Percentiles rank a stretch among this genome's conserved stretches.
Evolutionary conservation across 108 stramenopile species (phyloP).

Genomic region (Pseudonitzschia pungens): DNA sequence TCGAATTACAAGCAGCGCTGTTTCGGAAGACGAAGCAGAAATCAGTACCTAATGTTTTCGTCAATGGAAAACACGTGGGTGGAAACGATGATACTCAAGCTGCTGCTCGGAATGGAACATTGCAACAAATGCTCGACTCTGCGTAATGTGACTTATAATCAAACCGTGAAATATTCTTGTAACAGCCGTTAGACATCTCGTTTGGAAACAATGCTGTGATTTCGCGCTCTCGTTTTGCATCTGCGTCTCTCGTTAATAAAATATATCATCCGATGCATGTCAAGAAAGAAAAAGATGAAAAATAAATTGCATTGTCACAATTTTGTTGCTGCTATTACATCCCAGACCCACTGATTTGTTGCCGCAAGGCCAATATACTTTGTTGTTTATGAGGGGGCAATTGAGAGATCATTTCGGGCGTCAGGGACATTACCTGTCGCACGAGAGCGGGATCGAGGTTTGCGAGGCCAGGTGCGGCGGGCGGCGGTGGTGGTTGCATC

Average conservation of each 20-base stretch:
- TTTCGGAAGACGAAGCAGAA: slow-evolving; percentile 47
- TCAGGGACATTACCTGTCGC: slow-evolving; percentile 88
- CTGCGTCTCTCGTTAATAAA: too few relatives aligned
- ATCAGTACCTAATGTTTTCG: slow-evolving; percentile 73
- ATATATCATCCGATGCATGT: too few relatives aligned
- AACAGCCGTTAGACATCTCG: too few relatives aligned
- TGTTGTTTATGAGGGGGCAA: slow-evolving; percentile 87
- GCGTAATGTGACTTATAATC: not conserved
- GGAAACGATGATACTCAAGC: slow-evolving; percentile 69
- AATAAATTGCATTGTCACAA: not conserved
- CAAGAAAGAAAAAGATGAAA: not conserved
- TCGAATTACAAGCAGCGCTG: slow-evolving; percentile 45
- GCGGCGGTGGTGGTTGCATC: slow-evolving; percentile 45
- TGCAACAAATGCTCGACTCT: slow-evolving; percentile 30
- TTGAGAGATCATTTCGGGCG: slow-evolving; percentile 77
- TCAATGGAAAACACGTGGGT: slow-evolving; percentile 69
- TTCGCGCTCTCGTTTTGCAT: too few relatives aligned
- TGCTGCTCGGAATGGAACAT: slow-evolving; percentile 36
- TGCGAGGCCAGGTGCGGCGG: slow-evolving; percentile 45
- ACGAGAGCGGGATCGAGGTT: slow-evolving; percentile 77
- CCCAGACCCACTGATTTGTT: slow-evolving; percentile 65
- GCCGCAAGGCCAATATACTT: slow-evolving; percentile 81
- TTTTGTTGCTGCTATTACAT: slow-evolving; percentile 1
- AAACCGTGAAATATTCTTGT: not conserved
- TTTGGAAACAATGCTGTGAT: too few relatives aligned